Evolutionary conservation across 768 basidiomycete genomes (phyloP).

Genomic region (Amanita brunnescens): DNA sequence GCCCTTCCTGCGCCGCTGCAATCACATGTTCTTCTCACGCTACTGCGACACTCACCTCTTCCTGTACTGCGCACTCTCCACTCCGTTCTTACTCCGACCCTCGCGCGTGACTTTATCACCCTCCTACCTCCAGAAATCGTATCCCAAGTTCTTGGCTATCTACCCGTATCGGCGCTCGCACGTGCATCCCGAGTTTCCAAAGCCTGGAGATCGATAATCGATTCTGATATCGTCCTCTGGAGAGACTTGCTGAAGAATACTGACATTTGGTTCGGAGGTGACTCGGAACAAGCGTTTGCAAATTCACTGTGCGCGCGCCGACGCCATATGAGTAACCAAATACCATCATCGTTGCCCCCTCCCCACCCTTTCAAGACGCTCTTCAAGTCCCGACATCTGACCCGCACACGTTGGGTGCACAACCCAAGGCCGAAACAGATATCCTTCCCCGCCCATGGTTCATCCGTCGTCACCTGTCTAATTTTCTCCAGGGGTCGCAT

Average conservation of each 20-base stretch:
- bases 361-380: slow-evolving; percentile 88
- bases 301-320: slow-evolving; percentile 59
- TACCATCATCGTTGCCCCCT: slow-evolving; percentile 48
- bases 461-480: slow-evolving; percentile 90
- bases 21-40: slow-evolving; percentile 87
- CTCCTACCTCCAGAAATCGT: slow-evolving; percentile 89
- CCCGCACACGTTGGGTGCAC: slow-evolving; percentile 72
- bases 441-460: slow-evolving; percentile 82
- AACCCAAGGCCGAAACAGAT: slow-evolving; percentile 65
- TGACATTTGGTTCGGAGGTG: slow-evolving; percentile 83
- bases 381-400: slow-evolving; percentile 84
- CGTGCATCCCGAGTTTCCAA: slow-evolving; percentile 84
- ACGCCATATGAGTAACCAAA: slow-evolving; percentile 24
- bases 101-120: slow-evolving; percentile 91
- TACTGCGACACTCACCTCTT: slow-evolving; percentile 85
- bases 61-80: slow-evolving; percentile 87
- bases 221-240: slow-evolving; percentile 88
- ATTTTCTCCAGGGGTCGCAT: slow-evolving; percentile 92
- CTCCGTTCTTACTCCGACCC: slow-evolving; percentile 79
- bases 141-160: slow-evolving; percentile 77
- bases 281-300: slow-evolving; percentile 76
- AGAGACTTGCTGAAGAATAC: slow-evolving; percentile 75
- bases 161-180: slow-evolving; percentile 75
- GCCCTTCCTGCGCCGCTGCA: slow-evolving; percentile 75
- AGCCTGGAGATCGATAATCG: slow-evolving; percentile 87